Base-by-base conservation (phyloP, 75 land plant species). In the Pinus taeda region DNA sequence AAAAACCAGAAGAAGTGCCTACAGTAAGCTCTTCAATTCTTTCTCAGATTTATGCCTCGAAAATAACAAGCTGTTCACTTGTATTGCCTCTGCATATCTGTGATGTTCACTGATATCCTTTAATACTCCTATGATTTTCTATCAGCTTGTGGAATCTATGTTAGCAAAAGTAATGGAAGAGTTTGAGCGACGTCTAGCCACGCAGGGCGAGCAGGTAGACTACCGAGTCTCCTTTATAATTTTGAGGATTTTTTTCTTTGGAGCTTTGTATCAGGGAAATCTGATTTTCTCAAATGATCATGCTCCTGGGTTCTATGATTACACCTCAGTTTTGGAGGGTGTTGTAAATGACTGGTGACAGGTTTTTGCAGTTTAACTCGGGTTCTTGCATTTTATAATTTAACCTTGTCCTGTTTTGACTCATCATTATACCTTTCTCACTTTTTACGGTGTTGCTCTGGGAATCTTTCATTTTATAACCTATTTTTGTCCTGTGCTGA, bases 121-220 rank as follows among this genome's bases (percentile, higher is more conserved):
- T 45, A 12, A 45, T 4, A 6, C 9, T 74, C 59, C 21, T 76
- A n/a, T 30, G 56, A 24, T 60, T 22, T 15, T 42, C 75, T 29
- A 78, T 72, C 80, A 91, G 93, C 74, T 91, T 58, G 83, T 91
- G 64, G 90, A 91, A 69, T 62, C 75, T 49, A 79, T 88, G 69
- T 75, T 88, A 20, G 75, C 65, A 17, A 84, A 88, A 73, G 87
- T 82, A 22, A 82, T 91, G 53, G 74, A 86, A 75, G 83, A 86
- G 59, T 86, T 83, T 73, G 74, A 82, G 37, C 78, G 65, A 30
- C 58, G 75, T 62, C 76, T 86, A 57, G 67, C 45, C 61, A 79
- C 81, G 57, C 84, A 86, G 74, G 63, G 82, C 7, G 83, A 80
- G 60, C 85, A 91, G 88, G 93, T 88, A 84, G 26, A 24, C 71